Conservation (phyloP, 768 basidiomycete genomes). For the Agrocybe praecox region DNA sequence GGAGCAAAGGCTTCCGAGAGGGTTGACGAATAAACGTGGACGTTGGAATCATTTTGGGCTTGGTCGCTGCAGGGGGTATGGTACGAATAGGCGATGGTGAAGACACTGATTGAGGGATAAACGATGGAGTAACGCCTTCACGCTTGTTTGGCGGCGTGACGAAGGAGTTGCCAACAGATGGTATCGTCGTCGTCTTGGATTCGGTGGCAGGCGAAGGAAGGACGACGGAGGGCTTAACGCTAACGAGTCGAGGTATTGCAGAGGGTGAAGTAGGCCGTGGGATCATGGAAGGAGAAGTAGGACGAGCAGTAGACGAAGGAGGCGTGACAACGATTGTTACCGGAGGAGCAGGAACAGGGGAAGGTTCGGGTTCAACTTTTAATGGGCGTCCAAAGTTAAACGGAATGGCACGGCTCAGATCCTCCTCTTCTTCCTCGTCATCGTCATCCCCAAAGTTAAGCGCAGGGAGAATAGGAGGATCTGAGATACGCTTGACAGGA, state of each 20-base stretch:
- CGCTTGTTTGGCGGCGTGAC: constrained; percentile 59
- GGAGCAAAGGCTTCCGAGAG: constrained; percentile 37
- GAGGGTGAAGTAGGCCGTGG: constrained; percentile 33
- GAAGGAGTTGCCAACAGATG: constrained; percentile 38
- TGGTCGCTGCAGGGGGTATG: constrained; percentile 21
- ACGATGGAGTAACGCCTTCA: constrained; percentile 47
- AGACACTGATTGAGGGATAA: constrained; percentile 61
- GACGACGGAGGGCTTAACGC: constrained; percentile 33
- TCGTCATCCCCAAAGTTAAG: constrained; percentile 33
- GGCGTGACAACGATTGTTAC: constrained; percentile 16
- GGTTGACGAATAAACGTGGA: constrained; percentile 50
- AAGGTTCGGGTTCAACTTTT: constrained; percentile 16
- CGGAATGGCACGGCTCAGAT: constrained; percentile 19
- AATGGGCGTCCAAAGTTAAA: constrained; percentile 38
- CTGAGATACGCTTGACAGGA: constrained; percentile 28
- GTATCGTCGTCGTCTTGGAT: constrained; percentile 24
- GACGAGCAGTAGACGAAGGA: constrained; percentile 9
- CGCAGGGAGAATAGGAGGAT: constrained; percentile 34
- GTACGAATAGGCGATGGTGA: constrained; percentile 45
- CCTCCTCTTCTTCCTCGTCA: constrained; percentile 25
- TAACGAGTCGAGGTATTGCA: constrained; percentile 29
- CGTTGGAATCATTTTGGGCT: constrained; percentile 30
- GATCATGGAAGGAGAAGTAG: constrained; percentile 21
- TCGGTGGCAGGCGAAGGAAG: constrained; percentile 40
- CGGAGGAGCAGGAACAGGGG: constrained; percentile 13